Evolutionary conservation across 2,329 filamentous ascomycete genomes (phyloP).

Genomic region (Venturia carpophila): DNA sequence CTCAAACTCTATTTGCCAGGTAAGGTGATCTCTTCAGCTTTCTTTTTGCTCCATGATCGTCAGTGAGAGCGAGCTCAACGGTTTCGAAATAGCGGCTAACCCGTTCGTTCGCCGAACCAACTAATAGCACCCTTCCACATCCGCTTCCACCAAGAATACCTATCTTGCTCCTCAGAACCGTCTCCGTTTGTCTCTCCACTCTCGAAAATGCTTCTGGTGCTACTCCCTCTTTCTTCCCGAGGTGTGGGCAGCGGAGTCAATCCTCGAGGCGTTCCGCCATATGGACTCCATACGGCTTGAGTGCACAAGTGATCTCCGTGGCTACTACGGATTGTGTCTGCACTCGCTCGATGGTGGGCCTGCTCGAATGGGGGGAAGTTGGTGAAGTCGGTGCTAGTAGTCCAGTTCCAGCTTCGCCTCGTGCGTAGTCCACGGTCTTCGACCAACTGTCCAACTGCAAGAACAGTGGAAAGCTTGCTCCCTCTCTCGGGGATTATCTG

Average conservation of each 20-base stretch:
- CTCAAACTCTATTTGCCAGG: background rate
- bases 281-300: background rate
- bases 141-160: background rate
- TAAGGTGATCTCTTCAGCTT: conserved; percentile 3
- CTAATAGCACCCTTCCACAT: background rate
- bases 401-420: background rate
- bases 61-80: background rate
- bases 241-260: background rate
- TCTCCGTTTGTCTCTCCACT: background rate
- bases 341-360: background rate
- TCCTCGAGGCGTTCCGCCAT: background rate
- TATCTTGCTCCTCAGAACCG: background rate
- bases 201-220: background rate
- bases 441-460: too few species aligned
- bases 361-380: background rate
- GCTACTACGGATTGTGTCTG: background rate
- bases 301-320: background rate
- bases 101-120: background rate
- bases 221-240: background rate
- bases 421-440: background rate
- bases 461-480: background rate
- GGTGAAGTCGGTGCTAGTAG: background rate
- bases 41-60: background rate
- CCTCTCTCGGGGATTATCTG: background rate
- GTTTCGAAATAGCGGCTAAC: background rate